Percentiles rank a stretch among this genome's conserved stretches.
Conservation (phyloP, 257 asterid genomes). For the Anisodus acutangulus region DNA sequence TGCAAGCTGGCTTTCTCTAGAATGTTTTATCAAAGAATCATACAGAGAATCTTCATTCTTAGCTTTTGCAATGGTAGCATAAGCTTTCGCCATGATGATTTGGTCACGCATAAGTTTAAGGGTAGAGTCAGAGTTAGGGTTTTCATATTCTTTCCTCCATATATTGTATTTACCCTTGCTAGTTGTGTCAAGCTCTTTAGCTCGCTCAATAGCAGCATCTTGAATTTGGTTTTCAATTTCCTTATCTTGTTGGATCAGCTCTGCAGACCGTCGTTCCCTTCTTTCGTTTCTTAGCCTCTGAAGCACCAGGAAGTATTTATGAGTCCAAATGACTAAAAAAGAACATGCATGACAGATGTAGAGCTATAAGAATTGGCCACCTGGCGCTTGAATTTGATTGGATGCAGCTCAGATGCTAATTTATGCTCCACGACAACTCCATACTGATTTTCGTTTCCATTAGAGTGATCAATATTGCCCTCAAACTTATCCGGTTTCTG, state of each 20-base stretch:
- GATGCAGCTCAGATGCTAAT: slow-evolving; percentile 55
- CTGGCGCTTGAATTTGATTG: slow-evolving; percentile 80
- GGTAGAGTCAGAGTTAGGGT: slow-evolving; percentile 81
- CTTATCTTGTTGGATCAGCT: slow-evolving; percentile 67
- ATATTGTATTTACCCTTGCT: slow-evolving; percentile 73
- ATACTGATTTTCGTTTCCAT: slow-evolving; percentile 38
- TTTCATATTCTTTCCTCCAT: slow-evolving; percentile 94
- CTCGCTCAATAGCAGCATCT: slow-evolving; percentile 79
- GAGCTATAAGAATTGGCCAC: slow-evolving; percentile 46
- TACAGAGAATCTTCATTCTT: slow-evolving; percentile 69
- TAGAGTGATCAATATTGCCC: slow-evolving; percentile 40
- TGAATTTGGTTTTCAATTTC: slow-evolving; percentile 69
- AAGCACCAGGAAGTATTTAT: slow-evolving; percentile 33
- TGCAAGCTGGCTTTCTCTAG: slow-evolving; percentile 76
- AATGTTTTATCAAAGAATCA: slow-evolving; percentile 68
- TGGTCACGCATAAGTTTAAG: slow-evolving; percentile 93
- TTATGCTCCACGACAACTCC: slow-evolving; percentile 45
- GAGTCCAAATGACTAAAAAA: slow-evolving; percentile 14
- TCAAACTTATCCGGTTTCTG: slow-evolving; percentile 39
- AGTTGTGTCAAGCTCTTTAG: slow-evolving; percentile 79
- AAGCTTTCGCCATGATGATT: slow-evolving; percentile 92
- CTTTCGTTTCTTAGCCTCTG: slow-evolving; percentile 77
- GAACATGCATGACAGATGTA: slow-evolving; percentile 16
- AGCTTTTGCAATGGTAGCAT: slow-evolving; percentile 87
- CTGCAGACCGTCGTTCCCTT: slow-evolving; percentile 70